These are phyloP conservation scores for Kuraishia floccosa DNA, from an alignment of 805 yeast species.

Conservation along the genomic window DNA sequence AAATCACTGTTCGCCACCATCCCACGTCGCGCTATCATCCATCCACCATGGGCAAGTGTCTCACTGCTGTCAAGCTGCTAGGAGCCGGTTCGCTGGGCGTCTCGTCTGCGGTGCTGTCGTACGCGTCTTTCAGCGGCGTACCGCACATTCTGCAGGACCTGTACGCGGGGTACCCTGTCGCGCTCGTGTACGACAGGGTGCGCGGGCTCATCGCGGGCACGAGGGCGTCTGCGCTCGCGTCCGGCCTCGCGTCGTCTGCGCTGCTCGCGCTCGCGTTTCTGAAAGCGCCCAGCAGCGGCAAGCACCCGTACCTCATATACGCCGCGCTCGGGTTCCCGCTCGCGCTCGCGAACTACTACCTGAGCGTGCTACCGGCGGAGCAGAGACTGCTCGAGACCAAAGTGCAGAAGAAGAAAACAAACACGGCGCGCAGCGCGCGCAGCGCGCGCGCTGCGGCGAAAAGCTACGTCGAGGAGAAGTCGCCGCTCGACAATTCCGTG, in stretches of 20 bases:
- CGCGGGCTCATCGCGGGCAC: not conserved
- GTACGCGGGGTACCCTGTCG: not conserved
- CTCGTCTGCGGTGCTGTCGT: slow-evolving; percentile 38
- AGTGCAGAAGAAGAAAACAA: not conserved
- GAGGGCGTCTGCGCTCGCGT: slow-evolving; percentile 10
- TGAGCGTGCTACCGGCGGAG: slow-evolving; percentile 14
- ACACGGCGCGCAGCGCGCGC: not conserved
- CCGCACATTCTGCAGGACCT: slow-evolving; percentile 1
- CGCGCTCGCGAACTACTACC: slow-evolving; percentile 20
- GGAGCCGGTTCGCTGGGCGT: slow-evolving; percentile 65
- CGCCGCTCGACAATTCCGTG: slow-evolving; percentile 32
- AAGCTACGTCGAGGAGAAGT: slow-evolving; percentile 18
- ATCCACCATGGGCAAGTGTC: slow-evolving; percentile 36
- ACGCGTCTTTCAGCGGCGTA: slow-evolving; percentile 10
- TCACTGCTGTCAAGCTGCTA: slow-evolving; percentile 45
- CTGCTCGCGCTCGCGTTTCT: slow-evolving; percentile 45
- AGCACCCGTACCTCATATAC: slow-evolving; percentile 68
- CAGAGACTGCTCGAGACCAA: slow-evolving; percentile 10
- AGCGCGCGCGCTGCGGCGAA: slow-evolving; percentile 2
- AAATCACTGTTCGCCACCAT: too few species aligned
- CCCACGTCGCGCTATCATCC: too few species aligned
- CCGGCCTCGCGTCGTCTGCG: slow-evolving; percentile 38
- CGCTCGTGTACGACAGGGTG: too few species aligned
- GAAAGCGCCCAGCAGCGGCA: slow-evolving; percentile 40
- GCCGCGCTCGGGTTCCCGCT: slow-evolving; percentile 41